A percentile compares a stretch with the other conserved stretches of the same genome.
Evolutionary conservation across 2,329 filamentous ascomycete genomes (phyloP).

Genomic region (Neocatenulostroma microsporum): DNA sequence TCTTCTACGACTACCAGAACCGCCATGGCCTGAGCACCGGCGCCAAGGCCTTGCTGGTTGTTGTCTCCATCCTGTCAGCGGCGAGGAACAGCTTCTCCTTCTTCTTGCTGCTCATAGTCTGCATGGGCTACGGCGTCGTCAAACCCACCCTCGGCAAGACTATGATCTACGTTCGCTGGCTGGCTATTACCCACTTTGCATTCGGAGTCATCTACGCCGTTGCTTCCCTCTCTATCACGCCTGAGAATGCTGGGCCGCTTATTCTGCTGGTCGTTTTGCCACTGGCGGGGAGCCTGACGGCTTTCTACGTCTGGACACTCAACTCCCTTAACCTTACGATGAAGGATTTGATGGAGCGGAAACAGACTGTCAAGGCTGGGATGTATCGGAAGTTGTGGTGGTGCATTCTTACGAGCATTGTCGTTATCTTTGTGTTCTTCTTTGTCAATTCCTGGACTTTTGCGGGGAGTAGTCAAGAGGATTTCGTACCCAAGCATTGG

Average conservation of each 20-base stretch:
- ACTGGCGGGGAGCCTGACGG: constrained; percentile 82
- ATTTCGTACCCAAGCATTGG: constrained; percentile 96
- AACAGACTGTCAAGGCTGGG: constrained; percentile 82
- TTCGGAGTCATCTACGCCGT: constrained; percentile 93
- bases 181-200: constrained; percentile 86
- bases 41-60: constrained; percentile 76
- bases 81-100: constrained; percentile 96
- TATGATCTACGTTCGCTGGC: constrained; percentile 87
- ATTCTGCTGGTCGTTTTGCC: constrained; percentile 90
- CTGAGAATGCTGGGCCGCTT: constrained; percentile 80
- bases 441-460: constrained; percentile 97
- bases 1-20: constrained; percentile 96
- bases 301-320: constrained; percentile 97
- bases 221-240: constrained; percentile 78
- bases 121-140: constrained; percentile 98
- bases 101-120: constrained; percentile 94
- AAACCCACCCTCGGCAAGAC: constrained; percentile 85
- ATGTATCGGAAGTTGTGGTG: constrained; percentile 99
- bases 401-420: constrained; percentile 84
- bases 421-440: constrained; percentile 97
- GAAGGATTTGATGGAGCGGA: constrained; percentile 90
- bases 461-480: constrained; percentile 71
- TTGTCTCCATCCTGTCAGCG: constrained; percentile 90
- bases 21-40: constrained; percentile 74
- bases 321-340: constrained; percentile 92